Conservation (phyloP, 768 basidiomycete genomes). For the Mycena galopus region DNA sequence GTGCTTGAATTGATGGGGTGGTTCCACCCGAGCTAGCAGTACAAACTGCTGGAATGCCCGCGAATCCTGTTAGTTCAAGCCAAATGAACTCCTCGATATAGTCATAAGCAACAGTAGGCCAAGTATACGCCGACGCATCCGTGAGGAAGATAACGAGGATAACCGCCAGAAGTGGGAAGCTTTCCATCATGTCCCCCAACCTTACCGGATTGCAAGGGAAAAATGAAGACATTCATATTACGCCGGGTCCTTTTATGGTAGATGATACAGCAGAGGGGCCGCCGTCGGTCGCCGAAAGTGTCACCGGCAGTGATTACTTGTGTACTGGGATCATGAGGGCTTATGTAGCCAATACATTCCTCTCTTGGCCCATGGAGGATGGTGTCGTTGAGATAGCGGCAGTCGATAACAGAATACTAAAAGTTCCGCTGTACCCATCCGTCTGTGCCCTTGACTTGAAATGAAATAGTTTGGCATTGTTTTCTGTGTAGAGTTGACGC, state of each 20-base stretch:
- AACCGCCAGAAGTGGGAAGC: neutral
- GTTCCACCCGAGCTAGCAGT: constrained; percentile 18
- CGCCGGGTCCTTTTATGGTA: neutral
- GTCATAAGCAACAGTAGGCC: constrained; percentile 24
- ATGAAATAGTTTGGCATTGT: neutral
- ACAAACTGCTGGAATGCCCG: constrained; percentile 16
- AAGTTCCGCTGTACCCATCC: no score
- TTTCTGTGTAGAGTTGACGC: neutral
- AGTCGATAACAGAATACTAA: neutral
- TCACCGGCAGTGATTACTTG: constrained; percentile 6
- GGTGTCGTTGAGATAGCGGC: neutral
- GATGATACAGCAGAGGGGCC: neutral
- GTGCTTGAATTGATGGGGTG: constrained; percentile 19
- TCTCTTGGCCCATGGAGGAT: constrained; percentile 11
- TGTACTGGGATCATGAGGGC: no score
- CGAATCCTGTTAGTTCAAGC: constrained; percentile 21
- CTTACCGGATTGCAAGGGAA: neutral
- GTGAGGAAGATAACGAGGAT: no score
- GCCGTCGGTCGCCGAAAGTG: neutral
- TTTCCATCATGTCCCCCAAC: neutral
- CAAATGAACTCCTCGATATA: constrained; percentile 25
- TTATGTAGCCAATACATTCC: neutral
- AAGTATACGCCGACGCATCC: neutral
- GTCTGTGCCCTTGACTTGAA: neutral
- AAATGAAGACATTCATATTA: neutral